Percentiles rank a stretch among this genome's conserved stretches.
phyloP scores from a whole-genome alignment of 768 basidiomycete genomes.

The Thelephora aurantiotincta region DNA sequence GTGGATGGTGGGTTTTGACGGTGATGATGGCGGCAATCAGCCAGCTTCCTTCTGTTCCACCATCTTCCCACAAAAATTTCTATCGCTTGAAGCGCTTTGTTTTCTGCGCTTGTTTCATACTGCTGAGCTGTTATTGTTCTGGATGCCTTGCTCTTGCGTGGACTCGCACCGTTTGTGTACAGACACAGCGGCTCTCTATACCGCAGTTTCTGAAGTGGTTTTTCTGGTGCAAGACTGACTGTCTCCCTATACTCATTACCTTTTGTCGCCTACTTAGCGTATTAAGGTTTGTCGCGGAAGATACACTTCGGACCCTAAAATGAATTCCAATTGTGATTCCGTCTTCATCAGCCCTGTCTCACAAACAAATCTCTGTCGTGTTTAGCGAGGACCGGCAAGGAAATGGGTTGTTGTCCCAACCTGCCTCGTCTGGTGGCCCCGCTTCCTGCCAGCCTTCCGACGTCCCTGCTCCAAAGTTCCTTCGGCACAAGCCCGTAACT shows the following conservation, averaged over 20 bases:
- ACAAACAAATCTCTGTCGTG: no score
- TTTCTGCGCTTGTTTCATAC: not conserved
- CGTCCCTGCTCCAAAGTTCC: no score
- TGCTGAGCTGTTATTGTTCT: not conserved
- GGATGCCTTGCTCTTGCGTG: not conserved
- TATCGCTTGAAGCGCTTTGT: conserved; percentile 8
- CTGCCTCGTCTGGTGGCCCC: no score
- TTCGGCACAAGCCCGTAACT: no score
- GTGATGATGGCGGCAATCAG: no score
- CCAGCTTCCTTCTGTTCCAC: not conserved
- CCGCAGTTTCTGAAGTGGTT: conserved; percentile 22
- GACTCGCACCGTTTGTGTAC: conserved; percentile 20
- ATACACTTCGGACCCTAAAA: conserved; percentile 8
- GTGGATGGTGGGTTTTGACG: no score
- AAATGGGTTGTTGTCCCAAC: no score
- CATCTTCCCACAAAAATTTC: conserved; percentile 5
- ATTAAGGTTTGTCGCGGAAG: conserved; percentile 18
- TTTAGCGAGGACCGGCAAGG: no score
- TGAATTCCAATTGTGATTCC: not conserved
- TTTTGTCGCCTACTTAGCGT: conserved; percentile 11
- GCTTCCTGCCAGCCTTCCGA: no score
- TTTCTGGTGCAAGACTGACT: conserved; percentile 17
- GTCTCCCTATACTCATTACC: conserved; percentile 7
- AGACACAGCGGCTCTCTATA: conserved; percentile 19
- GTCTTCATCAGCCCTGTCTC: not conserved